Conservation (phyloP, 768 basidiomycete species). For the Lentinula raphanica region DNA sequence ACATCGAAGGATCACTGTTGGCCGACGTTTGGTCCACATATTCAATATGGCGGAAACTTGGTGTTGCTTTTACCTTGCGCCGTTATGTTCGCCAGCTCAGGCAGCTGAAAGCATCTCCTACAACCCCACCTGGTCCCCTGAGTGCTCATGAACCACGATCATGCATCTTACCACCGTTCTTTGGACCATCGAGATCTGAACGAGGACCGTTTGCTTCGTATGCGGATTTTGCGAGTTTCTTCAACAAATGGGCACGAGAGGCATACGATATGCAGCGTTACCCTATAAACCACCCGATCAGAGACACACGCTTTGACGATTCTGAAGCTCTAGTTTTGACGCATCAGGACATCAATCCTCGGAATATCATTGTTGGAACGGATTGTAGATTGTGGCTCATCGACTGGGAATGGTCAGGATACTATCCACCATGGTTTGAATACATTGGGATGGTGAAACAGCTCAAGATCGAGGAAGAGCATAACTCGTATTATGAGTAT, state of each 20-base stretch:
- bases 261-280: neutral
- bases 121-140: slow-evolving; percentile 11
- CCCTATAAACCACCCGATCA: slow-evolving; percentile 5
- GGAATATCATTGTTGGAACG: slow-evolving; percentile 15
- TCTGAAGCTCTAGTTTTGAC: slow-evolving; percentile 18
- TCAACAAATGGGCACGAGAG: slow-evolving; percentile 7
- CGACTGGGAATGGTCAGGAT: slow-evolving; percentile 18
- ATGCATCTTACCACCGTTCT: slow-evolving; percentile 11
- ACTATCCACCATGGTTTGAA: slow-evolving; percentile 12
- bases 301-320: slow-evolving; percentile 11
- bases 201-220: slow-evolving; percentile 14
- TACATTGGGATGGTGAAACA: slow-evolving; percentile 7
- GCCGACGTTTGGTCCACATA: slow-evolving; percentile 12
- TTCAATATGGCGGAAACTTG: slow-evolving; percentile 11
- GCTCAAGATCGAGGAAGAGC: slow-evolving; percentile 10
- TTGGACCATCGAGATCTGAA: neutral
- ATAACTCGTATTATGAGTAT: neutral
- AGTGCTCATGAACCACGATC: slow-evolving; percentile 7
- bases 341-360: slow-evolving; percentile 16
- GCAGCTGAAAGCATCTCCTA: neutral
- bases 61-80: slow-evolving; percentile 16
- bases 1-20: slow-evolving; percentile 14
- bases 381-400: slow-evolving; percentile 17
- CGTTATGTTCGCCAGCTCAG: slow-evolving; percentile 17
- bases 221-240: slow-evolving; percentile 11